Evolutionary conservation across 108 stramenopile genomes (phyloP).

Genomic region (Craspedostauros australis): DNA sequence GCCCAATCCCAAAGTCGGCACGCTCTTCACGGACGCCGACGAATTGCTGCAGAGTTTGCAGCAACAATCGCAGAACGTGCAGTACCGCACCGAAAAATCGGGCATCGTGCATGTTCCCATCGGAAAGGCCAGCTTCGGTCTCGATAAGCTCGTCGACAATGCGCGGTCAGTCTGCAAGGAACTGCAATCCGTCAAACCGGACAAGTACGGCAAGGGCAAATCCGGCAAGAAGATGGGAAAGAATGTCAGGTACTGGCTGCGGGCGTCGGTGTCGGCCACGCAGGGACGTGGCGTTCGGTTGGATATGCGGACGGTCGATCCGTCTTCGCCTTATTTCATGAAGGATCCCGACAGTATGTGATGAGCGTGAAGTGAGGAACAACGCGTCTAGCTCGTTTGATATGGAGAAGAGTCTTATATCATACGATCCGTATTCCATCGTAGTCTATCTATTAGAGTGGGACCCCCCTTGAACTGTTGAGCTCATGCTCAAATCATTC

Average conservation of each 20-base stretch:
- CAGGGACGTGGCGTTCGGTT: slow-evolving; percentile 61
- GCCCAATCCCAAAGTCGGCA: slow-evolving; percentile 94
- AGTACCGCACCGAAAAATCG: slow-evolving; percentile 83
- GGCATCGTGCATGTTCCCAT: slow-evolving; percentile 87
- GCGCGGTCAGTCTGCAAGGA: slow-evolving; percentile 55
- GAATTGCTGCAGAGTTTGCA: slow-evolving; percentile 38
- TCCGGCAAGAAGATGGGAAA: slow-evolving; percentile 29
- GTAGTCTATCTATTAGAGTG: no score
- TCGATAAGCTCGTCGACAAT: slow-evolving; percentile 65
- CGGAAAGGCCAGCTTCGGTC: slow-evolving; percentile 76
- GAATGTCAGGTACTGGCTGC: slow-evolving; percentile 69
- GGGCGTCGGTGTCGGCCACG: slow-evolving; percentile 56
- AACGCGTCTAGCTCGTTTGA: no score
- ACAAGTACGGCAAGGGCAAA: slow-evolving; percentile 69
- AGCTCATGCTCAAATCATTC: no score
- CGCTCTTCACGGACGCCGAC: slow-evolving; percentile 60
- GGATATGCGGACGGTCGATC: slow-evolving; percentile 79
- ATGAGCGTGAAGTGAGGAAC: no score
- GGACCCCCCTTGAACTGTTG: no score
- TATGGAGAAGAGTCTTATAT: no score
- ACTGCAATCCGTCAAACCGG: slow-evolving; percentile 68
- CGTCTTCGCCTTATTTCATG: slow-evolving; percentile 68
- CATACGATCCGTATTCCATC: no score
- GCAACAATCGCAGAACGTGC: slow-evolving; percentile 65
- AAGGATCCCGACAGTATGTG: slow-evolving; percentile 33